Percentiles rank a stretch among this genome's conserved stretches.
Conservation (phyloP, 1,139 yeast species). For the Hanseniaspora uvarum region DNA sequence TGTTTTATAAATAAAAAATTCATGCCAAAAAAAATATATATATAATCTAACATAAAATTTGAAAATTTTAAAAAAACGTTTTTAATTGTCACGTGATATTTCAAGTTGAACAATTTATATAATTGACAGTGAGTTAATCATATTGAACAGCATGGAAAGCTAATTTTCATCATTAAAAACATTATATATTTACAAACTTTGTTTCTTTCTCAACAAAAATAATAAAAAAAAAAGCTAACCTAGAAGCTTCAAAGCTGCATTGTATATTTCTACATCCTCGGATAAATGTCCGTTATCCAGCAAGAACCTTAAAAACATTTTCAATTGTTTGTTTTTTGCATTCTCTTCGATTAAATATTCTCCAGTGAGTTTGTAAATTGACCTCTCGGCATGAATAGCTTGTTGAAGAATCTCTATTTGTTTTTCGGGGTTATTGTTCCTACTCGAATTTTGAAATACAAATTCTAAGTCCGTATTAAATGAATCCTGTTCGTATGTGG, state of each 20-base stretch:
- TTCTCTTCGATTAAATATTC: constrained; percentile 4
- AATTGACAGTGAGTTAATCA: not conserved
- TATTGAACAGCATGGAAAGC: not conserved
- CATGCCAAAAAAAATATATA: not conserved
- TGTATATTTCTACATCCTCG: not conserved
- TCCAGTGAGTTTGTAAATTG: constrained; percentile 6
- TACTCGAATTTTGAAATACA: not conserved
- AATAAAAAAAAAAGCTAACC: too few relatives aligned
- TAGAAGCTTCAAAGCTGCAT: not conserved
- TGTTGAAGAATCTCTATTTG: constrained; percentile 9
- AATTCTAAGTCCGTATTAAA: constrained; percentile 4
- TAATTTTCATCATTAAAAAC: not conserved
- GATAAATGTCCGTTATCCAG: not conserved
- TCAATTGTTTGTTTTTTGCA: not conserved
- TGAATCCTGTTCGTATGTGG: not conserved
- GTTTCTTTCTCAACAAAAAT: too few relatives aligned
- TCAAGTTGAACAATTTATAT: not conserved
- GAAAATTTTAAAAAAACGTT: not conserved
- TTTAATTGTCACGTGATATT: not conserved
- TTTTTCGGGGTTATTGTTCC: constrained; percentile 1
- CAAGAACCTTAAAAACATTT: not conserved
- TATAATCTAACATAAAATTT: not conserved
- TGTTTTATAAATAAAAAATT: not conserved
- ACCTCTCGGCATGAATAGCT: constrained; percentile 10
- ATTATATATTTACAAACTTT: not conserved